Conservation (phyloP, 805 yeast genomes). For the Teunomyces funiuensis region DNA sequence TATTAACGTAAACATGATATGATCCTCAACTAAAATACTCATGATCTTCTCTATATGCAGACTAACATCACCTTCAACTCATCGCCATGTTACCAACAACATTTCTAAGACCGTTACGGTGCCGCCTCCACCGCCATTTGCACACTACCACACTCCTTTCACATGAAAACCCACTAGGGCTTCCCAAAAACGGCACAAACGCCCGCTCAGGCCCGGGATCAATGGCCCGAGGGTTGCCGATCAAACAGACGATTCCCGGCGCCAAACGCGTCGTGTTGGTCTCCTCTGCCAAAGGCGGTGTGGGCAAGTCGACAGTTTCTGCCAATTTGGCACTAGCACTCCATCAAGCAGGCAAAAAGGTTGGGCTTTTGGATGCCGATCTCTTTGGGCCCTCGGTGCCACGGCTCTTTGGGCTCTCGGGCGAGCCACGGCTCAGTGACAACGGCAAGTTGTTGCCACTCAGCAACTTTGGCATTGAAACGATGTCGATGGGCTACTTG, state of each 20-base stretch:
- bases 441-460: constrained; percentile 63
- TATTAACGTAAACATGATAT: no score
- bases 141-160: no score
- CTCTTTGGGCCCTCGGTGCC: constrained; percentile 87
- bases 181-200: constrained; percentile 25
- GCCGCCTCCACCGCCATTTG: no score
- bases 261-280: constrained; percentile 64
- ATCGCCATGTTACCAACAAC: no score
- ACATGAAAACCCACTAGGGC: constrained; percentile 45
- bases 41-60: no score
- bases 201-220: constrained; percentile 34
- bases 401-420: constrained; percentile 60
- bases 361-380: constrained; percentile 78
- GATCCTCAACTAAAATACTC: no score
- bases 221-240: constrained; percentile 56
- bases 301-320: constrained; percentile 75
- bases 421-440: constrained; percentile 62
- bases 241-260: constrained; percentile 54
- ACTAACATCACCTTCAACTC: not conserved
- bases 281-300: constrained; percentile 80
- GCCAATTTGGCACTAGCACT: constrained; percentile 68
- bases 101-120: not conserved
- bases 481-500: constrained; percentile 89
- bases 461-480: constrained; percentile 69
- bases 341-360: constrained; percentile 49